phyloP scores from a whole-genome alignment of 2,329 filamentous ascomycete genomes.

The Penicillium sp. region DNA sequence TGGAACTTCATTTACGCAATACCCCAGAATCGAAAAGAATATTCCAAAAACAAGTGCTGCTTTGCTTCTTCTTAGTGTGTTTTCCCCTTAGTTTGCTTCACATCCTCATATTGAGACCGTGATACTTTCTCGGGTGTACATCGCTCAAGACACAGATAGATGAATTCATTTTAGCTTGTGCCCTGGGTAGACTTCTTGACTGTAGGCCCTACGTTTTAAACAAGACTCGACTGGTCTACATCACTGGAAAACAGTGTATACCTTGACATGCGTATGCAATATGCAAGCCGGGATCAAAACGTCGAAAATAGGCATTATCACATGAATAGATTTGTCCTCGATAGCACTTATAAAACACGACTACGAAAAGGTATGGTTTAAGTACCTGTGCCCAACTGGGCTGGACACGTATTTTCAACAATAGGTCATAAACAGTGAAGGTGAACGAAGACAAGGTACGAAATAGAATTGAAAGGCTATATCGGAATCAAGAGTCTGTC shows the following conservation, averaged over 20 bases:
- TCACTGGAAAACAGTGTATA: not conserved
- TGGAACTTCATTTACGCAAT: not conserved
- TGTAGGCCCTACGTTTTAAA: not conserved
- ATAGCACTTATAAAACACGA: not conserved
- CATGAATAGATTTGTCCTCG: not conserved
- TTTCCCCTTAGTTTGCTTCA: not conserved
- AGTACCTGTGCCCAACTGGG: not conserved
- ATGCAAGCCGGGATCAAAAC: not conserved
- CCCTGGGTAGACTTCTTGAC: not conserved
- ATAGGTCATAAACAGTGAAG: not conserved
- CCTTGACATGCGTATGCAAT: not conserved
- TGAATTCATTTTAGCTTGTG: not conserved
- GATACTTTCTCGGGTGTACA: not conserved
- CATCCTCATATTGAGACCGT: not conserved
- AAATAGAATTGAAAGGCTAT: not conserved
- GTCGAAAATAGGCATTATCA: no score
- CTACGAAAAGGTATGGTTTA: not conserved
- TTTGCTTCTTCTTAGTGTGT: not conserved
- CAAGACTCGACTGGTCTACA: not conserved
- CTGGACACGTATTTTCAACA: not conserved
- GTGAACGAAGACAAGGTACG: slow-evolving; percentile 2
- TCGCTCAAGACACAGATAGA: not conserved
- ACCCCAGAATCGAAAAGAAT: not conserved
- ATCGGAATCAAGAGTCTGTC: not conserved
- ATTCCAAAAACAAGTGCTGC: not conserved